phyloP scores from a whole-genome alignment of 495 filamentous ascomycete genomes.

The Darksidea phi region DNA sequence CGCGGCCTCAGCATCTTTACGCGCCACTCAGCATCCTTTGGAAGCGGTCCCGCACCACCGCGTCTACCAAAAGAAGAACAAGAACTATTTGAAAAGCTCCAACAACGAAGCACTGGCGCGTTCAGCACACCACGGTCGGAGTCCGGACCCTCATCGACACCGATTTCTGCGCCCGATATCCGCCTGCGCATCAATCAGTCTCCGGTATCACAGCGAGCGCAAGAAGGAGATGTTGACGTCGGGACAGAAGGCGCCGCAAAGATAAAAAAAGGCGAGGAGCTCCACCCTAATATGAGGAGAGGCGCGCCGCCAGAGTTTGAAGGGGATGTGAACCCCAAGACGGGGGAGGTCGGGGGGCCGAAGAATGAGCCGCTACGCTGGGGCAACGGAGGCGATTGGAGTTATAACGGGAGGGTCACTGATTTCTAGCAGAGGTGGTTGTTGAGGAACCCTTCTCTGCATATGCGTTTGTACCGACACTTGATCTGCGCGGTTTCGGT shows the following conservation, averaged over 20 bases:
- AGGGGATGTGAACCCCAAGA: conserved; percentile 88
- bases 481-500: too few relatives aligned
- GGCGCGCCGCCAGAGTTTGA: conserved; percentile 90
- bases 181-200: conserved; percentile 42
- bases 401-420: conserved; percentile 91
- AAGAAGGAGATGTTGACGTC: conserved; percentile 39
- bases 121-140: conserved; percentile 66
- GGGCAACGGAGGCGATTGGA: conserved; percentile 83
- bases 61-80: conserved; percentile 85
- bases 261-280: conserved; percentile 51
- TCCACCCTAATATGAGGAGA: conserved; percentile 67
- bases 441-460: background rate
- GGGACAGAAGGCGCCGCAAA: conserved; percentile 46
- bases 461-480: background rate
- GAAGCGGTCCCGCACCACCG: conserved; percentile 67
- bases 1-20: conserved; percentile 36
- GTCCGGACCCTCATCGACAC: conserved; percentile 29
- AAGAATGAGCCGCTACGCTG: conserved; percentile 96
- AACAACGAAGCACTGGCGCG: conserved; percentile 67
- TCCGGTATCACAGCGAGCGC: conserved; percentile 28
- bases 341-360: conserved; percentile 93
- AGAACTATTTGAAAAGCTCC: conserved; percentile 87
- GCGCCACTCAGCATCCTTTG: conserved; percentile 36
- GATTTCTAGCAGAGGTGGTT: conserved; percentile 64
- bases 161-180: conserved; percentile 17